Evolutionary conservation across 179 eudicot genomes (phyloP), one percentile per base, ranked within the genome.

Genomic region (Sideroxylon spinosum): DNA sequence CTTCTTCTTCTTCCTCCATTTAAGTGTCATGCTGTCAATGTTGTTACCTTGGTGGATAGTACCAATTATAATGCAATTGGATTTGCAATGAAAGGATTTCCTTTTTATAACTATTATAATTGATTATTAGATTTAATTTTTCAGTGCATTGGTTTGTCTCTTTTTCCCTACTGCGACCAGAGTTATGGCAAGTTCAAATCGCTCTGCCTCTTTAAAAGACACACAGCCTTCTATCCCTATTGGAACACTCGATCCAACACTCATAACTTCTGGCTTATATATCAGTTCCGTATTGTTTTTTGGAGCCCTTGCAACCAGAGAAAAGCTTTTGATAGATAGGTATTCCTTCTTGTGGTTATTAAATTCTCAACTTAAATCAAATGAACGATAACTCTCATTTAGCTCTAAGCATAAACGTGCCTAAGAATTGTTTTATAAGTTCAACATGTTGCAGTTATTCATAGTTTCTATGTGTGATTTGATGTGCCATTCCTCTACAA

Each of bases 81-180:
- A 16, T 32, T 32, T 70, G 60, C 32, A 17, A 17, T 19, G 23
- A 25, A 25, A 46, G 29, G 48, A 56, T 26, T 4, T 73, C 55
- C 55, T 48, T 77, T n/a, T 74, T 71, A 65, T 73, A 68, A 73
- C 48, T 25, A 17, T 22, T 78, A 55, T 70, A 12, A 72, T 37
- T 37, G 44, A 22, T 60, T 76, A 44, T 55, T 60, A 6, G 44
- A 3, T 37, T 37, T 37, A 37, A 37, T n/a, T 53, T 78, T 61
- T 28, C 91, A 95, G 99, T 89, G 93, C 98, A 73, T 84, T 93
- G 92, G 99, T 95, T 78, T 95, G 99, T 73, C 97, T 95, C 74
- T 95, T 95, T 84, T 95, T 95, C 88, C 99, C 99, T 86, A 98
- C 99, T 81, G 99, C 93, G 44, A 95, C 99, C 19, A 97, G 99